Evolutionary conservation across 352 stramenopile species (phyloP), one percentile per base, ranked within the genome.

Genomic region (Aphanomyces cochlioides): DNA sequence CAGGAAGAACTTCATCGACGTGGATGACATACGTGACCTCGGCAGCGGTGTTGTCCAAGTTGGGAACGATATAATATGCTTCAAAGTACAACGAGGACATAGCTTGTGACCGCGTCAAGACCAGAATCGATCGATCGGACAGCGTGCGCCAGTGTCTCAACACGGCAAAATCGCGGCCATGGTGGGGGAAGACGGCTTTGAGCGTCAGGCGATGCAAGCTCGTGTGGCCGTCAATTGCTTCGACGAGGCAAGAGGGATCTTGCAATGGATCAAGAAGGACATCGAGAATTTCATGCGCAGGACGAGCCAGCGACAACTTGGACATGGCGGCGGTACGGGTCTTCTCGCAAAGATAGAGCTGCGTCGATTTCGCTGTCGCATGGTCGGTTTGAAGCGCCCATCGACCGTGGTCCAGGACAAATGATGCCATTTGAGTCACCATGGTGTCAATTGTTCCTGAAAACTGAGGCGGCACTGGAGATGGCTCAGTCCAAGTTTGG

Each of bases 141-240:
- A 92, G 78, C 66, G 89, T 80, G 12, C 84, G 84, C 82, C 84
- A 90, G 69, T 90, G 84, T 4, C 78, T 88, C n/a, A 90, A 73
- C 50, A 89, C 84, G 45, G 89, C 75, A 48, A 88, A 90, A 40
- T 90, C 81, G 38, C 79, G 79, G 17, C 77, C 68, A 15, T 78
- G 72, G 3, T 77, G 73, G 5, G 84, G 84, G 69, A 92, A 90
- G 40, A 88, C 75, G 1, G 80, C 74, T 74, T 90, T 90, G 78
- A 84, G 88, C 13, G 76, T 81, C 48, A 90, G 74, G 69, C 90
- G 79, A 64, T 92, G 82, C 56, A 92, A 78, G 70, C 84, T 90
- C 63, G 80, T 87, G 75, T 92, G 82, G 63, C 85, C 76, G 50
- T 90, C 77, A 45, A 83, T 88, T n/a, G 89, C 79, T 15, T 53